Base-by-base conservation (phyloP, 257 asterid genomes). In the Jacaranda mimosifolia region DNA sequence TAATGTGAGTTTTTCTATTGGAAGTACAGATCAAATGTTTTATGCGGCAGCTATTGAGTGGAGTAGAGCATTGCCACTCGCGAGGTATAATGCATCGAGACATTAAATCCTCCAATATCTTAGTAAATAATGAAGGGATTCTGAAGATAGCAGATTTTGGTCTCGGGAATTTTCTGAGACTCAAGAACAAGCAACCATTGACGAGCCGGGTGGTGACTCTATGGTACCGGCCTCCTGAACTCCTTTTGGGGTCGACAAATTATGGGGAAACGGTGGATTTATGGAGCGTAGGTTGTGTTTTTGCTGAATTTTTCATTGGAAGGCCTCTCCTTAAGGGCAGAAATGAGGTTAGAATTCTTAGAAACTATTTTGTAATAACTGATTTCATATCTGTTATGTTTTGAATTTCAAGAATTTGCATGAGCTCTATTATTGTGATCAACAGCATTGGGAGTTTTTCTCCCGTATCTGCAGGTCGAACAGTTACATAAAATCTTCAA, bases 401-500 rank as follows among this genome's bases (percentile, higher is more conserved):
- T 26, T 26, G 32, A 26, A 26, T 26, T 26, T 26, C 32, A 26
- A 26, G 32, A 26, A 26, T 26, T 26, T 26, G 32, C 32, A 26
- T 26, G 32, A 26, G 32, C 1, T 26, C 32, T 26, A 26, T 26
- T 26, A 26, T 26, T 0, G 32, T 26, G 32, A 26, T 26, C 32
- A 26, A 26, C 32, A 26, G 32, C 32, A 26, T 26, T 6, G 32
- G 36, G 36, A 17, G 3, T n/a, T n/a, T 73, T 49, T 12, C 32
- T 43, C 55, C 70, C 13, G 52, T 7, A 45, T 35, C 56, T 73
- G 80, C 80, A 94, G 98, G 98, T 94, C 15, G 99, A 94, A 74
- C 98, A 95, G 72, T 81, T 95, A 88, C 99, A 95, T 77, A 93
- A 93, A 75, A 91, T 95, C 74, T 94, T 94, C 87, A 91, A 89